Evolutionary conservation across 805 yeast species (phyloP), one percentile per base, ranked within the genome.

Genomic region (Suhomyces emberorum): DNA sequence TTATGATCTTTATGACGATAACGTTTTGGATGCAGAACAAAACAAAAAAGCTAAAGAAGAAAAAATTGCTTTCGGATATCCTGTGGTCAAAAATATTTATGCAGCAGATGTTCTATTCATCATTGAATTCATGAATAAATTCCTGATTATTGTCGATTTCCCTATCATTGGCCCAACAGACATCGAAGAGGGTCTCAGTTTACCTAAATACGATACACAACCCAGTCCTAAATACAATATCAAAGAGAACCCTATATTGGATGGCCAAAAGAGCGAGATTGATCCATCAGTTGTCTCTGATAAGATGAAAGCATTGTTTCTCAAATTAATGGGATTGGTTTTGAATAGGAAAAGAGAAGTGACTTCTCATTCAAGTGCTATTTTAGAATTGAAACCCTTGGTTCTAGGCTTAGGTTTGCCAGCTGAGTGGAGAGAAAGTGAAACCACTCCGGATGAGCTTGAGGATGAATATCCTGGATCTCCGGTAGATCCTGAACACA

Each of bases 1-100:
- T 32, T 66, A 59, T 39, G 63, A 59, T 29, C 44, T 57, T 8
- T 67, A 68, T 37, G 72, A 68, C 38, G 70, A 64, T 11, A 63
- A 61, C 43, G 32, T 56, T 8, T 37, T 64, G 27, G 35, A 37
- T 4, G 45, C 47, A 5, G 28, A 47, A 4, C 43, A 43, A 15
- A 45, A 49, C 35, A 9, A 16, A 6, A 15, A 17, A n/a, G 48
- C 52, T 1, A 38, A 48, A 3, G 21, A 44, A 3, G 64, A 63
- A 33, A 36, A 37, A 14, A 31, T 68, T 12, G 71, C 71, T 0
- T 48, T 66, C 7, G 72, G 72, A 1, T 65, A 41, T 34, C 62
- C 59, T 2, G 49, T 52, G 7, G 34, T 33, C 14, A 42, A 46
- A 12, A 41, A 56, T 7, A 56, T 57, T 1, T 55, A 51, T 34